Percentiles rank a stretch among this genome's conserved stretches.
Conservation (phyloP, 2,329 filamentous ascomycete species). For the Fusarium zealandicum region DNA sequence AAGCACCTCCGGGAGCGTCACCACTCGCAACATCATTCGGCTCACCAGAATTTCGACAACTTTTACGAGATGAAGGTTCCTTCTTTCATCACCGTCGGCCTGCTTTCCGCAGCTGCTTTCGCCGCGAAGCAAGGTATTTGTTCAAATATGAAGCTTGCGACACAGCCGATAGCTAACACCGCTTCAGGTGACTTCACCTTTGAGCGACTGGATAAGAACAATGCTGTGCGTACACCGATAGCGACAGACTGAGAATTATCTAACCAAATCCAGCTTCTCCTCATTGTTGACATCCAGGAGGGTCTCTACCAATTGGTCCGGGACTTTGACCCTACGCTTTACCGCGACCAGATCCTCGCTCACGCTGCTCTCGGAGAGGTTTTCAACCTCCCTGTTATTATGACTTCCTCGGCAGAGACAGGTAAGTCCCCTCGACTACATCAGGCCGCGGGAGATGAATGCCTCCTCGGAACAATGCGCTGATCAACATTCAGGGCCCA, state of each 20-base stretch:
- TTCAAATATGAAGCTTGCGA: no score
- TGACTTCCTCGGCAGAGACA: conserved; percentile 72
- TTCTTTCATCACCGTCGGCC: conserved; percentile 22
- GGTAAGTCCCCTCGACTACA: conserved; percentile 10
- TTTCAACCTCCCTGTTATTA: conserved; percentile 72
- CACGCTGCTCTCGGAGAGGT: conserved; percentile 71
- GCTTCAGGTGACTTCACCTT: conserved; percentile 23
- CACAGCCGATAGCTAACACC: background rate
- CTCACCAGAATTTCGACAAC: background rate
- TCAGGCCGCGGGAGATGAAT: conserved; percentile 54
- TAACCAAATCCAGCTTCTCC: conserved; percentile 39
- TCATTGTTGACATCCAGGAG: conserved; percentile 50
- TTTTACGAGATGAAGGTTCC: conserved; percentile 31
- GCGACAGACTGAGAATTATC: no score
- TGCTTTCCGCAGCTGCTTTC: conserved; percentile 21
- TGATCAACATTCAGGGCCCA: conserved; percentile 60
- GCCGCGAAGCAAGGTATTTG: conserved; percentile 3
- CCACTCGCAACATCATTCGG: background rate
- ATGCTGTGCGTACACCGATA: conserved; percentile 31
- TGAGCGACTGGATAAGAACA: conserved; percentile 40
- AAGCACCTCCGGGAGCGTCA: conserved; percentile 1
- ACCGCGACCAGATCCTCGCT: conserved; percentile 70
- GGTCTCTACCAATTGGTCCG: conserved; percentile 56
- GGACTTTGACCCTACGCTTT: conserved; percentile 72
- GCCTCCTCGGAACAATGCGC: background rate